Conservation (phyloP, 176 grass and related monocot genomes). For the Phragmites australis region DNA sequence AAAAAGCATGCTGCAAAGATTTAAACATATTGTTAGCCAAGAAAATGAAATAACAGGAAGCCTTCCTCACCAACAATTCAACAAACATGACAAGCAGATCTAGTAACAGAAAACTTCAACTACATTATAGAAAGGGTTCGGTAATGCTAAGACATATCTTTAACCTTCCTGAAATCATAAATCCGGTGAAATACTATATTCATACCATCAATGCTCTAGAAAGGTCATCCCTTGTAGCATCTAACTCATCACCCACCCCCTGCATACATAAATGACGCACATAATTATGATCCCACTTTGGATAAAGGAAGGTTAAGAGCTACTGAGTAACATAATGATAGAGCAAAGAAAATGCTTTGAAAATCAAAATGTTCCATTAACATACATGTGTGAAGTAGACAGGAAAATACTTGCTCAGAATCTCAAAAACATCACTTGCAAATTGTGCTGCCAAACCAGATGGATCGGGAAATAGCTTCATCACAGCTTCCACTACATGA, state of each 20-base stretch:
- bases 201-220: constrained; percentile 86
- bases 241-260: constrained; percentile 59
- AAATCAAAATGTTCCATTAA: constrained; percentile 27
- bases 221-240: constrained; percentile 68
- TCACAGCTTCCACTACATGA: constrained; percentile 62
- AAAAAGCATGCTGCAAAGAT: constrained; percentile 76
- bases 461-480: constrained; percentile 58
- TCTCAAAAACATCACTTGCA: constrained; percentile 71
- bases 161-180: not conserved
- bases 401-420: constrained; percentile 94
- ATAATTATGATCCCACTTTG: not conserved
- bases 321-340: constrained; percentile 21
- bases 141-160: not conserved
- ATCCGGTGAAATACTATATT: constrained; percentile 30
- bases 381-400: constrained; percentile 96
- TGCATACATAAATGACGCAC: constrained; percentile 32
- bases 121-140: not conserved
- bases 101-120: constrained; percentile 14
- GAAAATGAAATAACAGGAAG: constrained; percentile 19
- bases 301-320: constrained; percentile 36
- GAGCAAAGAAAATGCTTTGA: constrained; percentile 19
- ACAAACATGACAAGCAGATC: constrained; percentile 19
- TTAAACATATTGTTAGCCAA: constrained; percentile 42
- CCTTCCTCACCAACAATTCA: constrained; percentile 9
- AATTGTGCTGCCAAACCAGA: constrained; percentile 61